These are phyloP conservation scores for Fusarium nygamai DNA, from an alignment of 2,329 filamentous ascomycete genomes.

Conservation along the genomic window DNA sequence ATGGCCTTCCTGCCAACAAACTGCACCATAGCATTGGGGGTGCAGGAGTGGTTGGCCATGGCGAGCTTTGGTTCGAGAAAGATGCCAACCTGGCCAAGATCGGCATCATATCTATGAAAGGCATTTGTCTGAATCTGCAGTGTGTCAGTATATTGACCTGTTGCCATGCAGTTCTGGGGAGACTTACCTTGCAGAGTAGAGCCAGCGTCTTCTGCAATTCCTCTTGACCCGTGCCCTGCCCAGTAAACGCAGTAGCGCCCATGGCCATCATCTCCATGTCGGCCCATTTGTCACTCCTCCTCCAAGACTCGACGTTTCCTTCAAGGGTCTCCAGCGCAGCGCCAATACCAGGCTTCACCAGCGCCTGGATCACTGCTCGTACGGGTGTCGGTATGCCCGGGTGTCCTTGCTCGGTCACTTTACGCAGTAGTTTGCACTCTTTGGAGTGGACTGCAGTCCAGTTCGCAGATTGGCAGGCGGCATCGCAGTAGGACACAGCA, in stretches of 20 bases:
- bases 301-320: constrained; percentile 56
- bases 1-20: constrained; percentile 63
- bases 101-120: constrained; percentile 65
- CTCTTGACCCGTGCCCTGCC: constrained; percentile 49
- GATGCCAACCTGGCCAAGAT: constrained; percentile 62
- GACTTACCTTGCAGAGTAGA: constrained; percentile 64
- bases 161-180: no score
- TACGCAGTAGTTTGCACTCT: constrained; percentile 62
- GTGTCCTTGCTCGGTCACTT: constrained; percentile 40
- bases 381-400: constrained; percentile 62
- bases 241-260: constrained; percentile 54
- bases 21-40: constrained; percentile 67
- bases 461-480: constrained; percentile 62
- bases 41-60: constrained; percentile 71
- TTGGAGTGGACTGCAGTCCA: constrained; percentile 63
- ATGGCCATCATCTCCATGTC: constrained; percentile 62
- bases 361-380: constrained; percentile 62
- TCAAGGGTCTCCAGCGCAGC: constrained; percentile 54
- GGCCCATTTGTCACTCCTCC: constrained; percentile 51
- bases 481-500: constrained; percentile 63
- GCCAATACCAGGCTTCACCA: constrained; percentile 53
- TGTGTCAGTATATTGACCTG: not conserved
- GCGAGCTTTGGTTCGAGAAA: constrained; percentile 66
- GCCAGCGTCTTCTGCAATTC: constrained; percentile 54
- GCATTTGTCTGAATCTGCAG: constrained; percentile 68